Evolutionary conservation across 179 eudicot species (phyloP).

Genomic region (Beta lomatogona): DNA sequence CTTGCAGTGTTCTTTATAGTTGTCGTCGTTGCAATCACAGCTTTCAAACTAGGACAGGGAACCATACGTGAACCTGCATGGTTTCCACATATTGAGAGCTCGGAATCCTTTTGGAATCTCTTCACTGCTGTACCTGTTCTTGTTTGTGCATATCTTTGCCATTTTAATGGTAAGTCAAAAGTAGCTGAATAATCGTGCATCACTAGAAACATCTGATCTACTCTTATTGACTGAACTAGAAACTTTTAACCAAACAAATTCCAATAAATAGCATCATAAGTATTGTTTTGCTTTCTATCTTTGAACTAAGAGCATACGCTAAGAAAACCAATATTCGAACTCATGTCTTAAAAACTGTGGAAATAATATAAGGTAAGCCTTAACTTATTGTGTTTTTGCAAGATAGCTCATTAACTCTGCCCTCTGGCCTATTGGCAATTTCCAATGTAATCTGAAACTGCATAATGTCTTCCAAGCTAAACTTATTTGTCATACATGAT

Average conservation of each 20-base stretch:
- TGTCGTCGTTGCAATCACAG: slow-evolving; percentile 31
- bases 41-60: slow-evolving; percentile 31
- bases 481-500: no score
- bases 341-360: not conserved
- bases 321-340: not conserved
- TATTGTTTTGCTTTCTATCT: not conserved
- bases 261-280: not conserved
- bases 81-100: slow-evolving; percentile 29
- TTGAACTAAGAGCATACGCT: not conserved
- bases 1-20: slow-evolving; percentile 34
- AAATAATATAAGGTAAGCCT: no score
- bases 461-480: no score
- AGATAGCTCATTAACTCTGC: no score
- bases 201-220: not conserved
- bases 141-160: slow-evolving; percentile 39
- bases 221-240: not conserved
- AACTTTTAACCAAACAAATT: not conserved
- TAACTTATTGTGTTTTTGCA: no score
- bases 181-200: no score
- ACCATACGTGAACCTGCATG: slow-evolving; percentile 33
- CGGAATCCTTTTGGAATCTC: slow-evolving; percentile 31
- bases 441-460: no score
- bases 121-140: slow-evolving; percentile 42
- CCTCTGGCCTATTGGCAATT: no score
- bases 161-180: slow-evolving; percentile 44